A percentile compares a stretch with the other conserved stretches of the same genome.
Conservation (phyloP, 768 basidiomycete genomes). For the Cyathus striatus region DNA sequence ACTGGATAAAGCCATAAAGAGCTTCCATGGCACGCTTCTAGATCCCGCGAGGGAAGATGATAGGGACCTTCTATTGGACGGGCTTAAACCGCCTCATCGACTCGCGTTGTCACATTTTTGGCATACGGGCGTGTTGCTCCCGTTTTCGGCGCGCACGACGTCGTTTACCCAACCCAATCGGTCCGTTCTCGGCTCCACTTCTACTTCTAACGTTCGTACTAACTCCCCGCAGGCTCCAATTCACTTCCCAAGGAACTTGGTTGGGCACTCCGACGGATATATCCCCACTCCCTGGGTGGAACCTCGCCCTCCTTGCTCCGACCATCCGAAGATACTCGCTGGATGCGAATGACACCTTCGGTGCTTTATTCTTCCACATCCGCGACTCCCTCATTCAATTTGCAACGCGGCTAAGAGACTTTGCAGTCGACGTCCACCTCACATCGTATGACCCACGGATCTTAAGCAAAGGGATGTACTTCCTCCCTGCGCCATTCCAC, state of each 20-base stretch:
- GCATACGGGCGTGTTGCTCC: constrained; percentile 32
- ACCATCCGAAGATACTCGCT: constrained; percentile 29
- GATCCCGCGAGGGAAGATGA: constrained; percentile 34
- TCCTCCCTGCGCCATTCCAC: constrained; percentile 29
- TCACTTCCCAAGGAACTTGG: constrained; percentile 40
- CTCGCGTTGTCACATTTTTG: constrained; percentile 29
- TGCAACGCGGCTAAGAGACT: constrained; percentile 26
- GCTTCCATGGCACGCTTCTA: constrained; percentile 21
- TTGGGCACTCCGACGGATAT: constrained; percentile 31
- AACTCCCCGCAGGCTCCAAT: constrained; percentile 31
- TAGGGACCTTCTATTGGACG: constrained; percentile 32
- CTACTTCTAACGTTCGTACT: constrained; percentile 11
- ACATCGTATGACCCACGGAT: constrained; percentile 35
- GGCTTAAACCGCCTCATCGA: constrained; percentile 35
- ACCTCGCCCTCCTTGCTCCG: constrained; percentile 32
- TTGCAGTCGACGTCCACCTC: constrained; percentile 31
- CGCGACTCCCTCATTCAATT: constrained; percentile 34
- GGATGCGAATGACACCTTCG: constrained; percentile 30
- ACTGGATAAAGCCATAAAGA: constrained; percentile 20
- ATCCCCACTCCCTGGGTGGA: constrained; percentile 47
- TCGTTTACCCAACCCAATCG: constrained; percentile 33
- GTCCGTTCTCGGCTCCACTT: constrained; percentile 13
- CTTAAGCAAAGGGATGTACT: constrained; percentile 36
- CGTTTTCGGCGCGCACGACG: constrained; percentile 26
- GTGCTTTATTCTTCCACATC: constrained; percentile 39